phyloP scores from a whole-genome alignment of 768 basidiomycete species.

The Lentinula detonsa region DNA sequence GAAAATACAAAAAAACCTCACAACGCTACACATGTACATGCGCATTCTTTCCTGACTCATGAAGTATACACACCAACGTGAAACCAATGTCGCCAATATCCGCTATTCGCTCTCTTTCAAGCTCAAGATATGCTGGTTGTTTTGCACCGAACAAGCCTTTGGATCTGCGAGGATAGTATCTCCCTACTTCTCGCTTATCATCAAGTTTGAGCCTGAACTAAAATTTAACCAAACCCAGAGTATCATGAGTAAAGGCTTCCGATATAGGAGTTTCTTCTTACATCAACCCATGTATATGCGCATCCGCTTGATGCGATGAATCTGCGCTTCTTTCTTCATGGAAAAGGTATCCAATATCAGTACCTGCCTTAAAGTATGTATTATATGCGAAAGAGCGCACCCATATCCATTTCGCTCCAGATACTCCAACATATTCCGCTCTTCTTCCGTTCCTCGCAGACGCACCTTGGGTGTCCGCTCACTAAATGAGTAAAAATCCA shows the following conservation, averaged over 20 bases:
- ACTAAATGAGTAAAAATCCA: constrained; percentile 1
- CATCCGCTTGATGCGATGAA: constrained; percentile 1
- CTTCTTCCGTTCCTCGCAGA: background rate
- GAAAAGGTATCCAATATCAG: background rate
- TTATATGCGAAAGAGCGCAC: background rate
- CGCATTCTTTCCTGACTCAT: background rate
- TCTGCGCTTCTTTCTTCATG: constrained; percentile 1
- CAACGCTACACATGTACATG: background rate
- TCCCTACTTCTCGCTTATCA: background rate
- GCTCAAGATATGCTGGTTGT: background rate
- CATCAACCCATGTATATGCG: constrained; percentile 3
- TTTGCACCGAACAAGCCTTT: background rate
- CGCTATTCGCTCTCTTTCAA: background rate
- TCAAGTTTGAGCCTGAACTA: background rate
- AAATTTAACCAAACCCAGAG: background rate
- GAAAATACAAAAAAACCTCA: background rate
- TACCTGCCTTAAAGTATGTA: background rate
- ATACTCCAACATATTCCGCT: background rate
- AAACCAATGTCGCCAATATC: background rate
- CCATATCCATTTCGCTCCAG: background rate
- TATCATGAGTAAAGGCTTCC: background rate
- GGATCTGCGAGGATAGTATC: background rate
- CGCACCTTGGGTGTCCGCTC: background rate
- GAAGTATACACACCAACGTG: background rate
- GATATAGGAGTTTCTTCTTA: background rate